These are phyloP conservation scores for Quercus suber DNA, from an alignment of 306 rosid genomes.

Conservation along the genomic window DNA sequence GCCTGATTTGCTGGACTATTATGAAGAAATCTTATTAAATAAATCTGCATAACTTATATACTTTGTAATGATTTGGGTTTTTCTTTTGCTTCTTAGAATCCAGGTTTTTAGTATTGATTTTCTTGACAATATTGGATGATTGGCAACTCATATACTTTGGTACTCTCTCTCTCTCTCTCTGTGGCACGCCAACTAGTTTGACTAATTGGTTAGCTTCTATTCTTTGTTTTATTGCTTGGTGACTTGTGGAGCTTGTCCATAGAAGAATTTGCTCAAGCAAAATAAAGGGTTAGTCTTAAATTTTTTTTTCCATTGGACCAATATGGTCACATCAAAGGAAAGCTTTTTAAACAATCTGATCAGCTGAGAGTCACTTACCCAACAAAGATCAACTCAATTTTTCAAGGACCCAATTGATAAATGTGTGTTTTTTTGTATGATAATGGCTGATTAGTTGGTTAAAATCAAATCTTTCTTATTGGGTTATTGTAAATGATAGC, in stretches of 20 bases:
- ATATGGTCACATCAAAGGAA: too few relatives aligned
- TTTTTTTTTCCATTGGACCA: neutral
- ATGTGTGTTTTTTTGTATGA: neutral
- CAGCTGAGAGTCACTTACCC: too few relatives aligned
- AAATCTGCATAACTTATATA: too few relatives aligned
- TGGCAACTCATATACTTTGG: constrained; percentile 13
- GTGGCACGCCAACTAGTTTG: neutral
- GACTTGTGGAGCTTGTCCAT: neutral
- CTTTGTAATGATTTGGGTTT: too few relatives aligned
- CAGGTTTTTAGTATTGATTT: too few relatives aligned
- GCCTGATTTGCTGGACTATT: too few relatives aligned
- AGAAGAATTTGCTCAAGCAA: neutral
- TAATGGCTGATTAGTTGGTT: neutral
- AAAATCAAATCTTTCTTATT: neutral
- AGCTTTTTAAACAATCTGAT: too few relatives aligned
- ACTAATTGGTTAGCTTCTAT: neutral
- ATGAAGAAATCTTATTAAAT: too few relatives aligned
- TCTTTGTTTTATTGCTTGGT: neutral
- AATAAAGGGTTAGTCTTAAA: neutral
- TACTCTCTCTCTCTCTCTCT: neutral
- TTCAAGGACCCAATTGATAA: neutral
- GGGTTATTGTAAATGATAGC: neutral
- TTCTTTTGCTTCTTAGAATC: too few relatives aligned
- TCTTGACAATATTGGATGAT: too few relatives aligned
- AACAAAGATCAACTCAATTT: too few relatives aligned